phyloP scores from a whole-genome alignment of 805 yeast species.

The Phaffomyces opuntiae region DNA sequence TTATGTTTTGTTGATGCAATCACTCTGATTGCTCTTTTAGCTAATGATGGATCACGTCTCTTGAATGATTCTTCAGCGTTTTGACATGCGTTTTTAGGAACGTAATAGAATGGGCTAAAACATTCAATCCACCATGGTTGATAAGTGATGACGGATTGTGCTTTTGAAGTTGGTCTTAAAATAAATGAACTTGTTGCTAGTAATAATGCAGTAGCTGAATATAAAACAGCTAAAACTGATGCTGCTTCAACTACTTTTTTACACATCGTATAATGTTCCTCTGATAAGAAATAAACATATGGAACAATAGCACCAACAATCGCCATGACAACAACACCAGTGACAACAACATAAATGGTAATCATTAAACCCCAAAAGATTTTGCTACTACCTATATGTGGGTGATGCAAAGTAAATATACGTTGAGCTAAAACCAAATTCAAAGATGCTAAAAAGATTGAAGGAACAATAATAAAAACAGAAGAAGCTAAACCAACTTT shows the following conservation, averaged over 20 bases:
- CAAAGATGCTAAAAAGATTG: constrained; percentile 50
- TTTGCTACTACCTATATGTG: constrained; percentile 52
- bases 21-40: constrained; percentile 32
- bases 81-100: constrained; percentile 43
- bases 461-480: constrained; percentile 50
- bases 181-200: constrained; percentile 46
- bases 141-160: constrained; percentile 46
- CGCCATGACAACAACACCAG: constrained; percentile 59
- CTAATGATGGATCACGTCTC: constrained; percentile 33
- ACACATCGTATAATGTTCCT: constrained; percentile 40
- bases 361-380: constrained; percentile 46
- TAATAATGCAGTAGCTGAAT: constrained; percentile 45
- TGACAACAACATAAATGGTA: constrained; percentile 43
- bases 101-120: constrained; percentile 52
- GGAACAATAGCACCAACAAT: constrained; percentile 58
- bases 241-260: constrained; percentile 48
- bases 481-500: constrained; percentile 48
- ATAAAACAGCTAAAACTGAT: constrained; percentile 38
- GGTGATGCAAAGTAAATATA: constrained; percentile 72
- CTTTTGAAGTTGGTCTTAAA: constrained; percentile 46
- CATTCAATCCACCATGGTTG: constrained; percentile 78
- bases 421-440: constrained; percentile 66
- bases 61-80: constrained; percentile 41
- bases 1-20: constrained; percentile 48
- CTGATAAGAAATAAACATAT: constrained; percentile 46